Evolutionary conservation across 2,329 filamentous ascomycete species (phyloP).

Genomic region (Verticillium tricorpus): DNA sequence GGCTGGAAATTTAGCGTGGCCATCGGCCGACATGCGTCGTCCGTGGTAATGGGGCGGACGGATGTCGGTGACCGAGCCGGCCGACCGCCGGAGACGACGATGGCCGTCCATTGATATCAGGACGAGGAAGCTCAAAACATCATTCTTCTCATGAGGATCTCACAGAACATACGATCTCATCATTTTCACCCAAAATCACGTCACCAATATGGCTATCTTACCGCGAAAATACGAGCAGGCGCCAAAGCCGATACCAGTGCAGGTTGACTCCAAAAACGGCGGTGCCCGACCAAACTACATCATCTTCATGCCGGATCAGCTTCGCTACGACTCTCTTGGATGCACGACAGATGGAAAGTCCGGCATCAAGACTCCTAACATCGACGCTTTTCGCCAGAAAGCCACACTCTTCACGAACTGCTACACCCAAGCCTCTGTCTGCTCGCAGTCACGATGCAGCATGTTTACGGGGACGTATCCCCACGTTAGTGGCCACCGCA

Average conservation of each 20-base stretch:
- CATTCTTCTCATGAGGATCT: not conserved
- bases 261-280: slow-evolving; percentile 20
- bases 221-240: not conserved
- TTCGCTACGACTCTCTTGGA: slow-evolving; percentile 36
- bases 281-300: slow-evolving; percentile 27
- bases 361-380: slow-evolving; percentile 30
- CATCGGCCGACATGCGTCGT: not conserved
- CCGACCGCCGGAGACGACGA: not conserved
- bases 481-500: slow-evolving; percentile 38
- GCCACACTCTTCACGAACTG: slow-evolving; percentile 37
- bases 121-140: not conserved
- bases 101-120: not conserved
- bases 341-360: slow-evolving; percentile 20
- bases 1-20: not conserved
- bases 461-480: slow-evolving; percentile 42
- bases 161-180: not conserved
- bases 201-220: not conserved
- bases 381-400: slow-evolving; percentile 30
- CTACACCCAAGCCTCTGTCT: slow-evolving; percentile 38
- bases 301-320: slow-evolving; percentile 43
- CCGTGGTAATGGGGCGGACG: not conserved
- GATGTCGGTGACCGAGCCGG: not conserved
- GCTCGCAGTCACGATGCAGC: slow-evolving; percentile 37
- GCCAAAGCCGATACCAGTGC: slow-evolving; percentile 18
- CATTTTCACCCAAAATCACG: not conserved